Conservation (phyloP, 2,329 filamentous ascomycete species). For the Trichophyton simii region DNA sequence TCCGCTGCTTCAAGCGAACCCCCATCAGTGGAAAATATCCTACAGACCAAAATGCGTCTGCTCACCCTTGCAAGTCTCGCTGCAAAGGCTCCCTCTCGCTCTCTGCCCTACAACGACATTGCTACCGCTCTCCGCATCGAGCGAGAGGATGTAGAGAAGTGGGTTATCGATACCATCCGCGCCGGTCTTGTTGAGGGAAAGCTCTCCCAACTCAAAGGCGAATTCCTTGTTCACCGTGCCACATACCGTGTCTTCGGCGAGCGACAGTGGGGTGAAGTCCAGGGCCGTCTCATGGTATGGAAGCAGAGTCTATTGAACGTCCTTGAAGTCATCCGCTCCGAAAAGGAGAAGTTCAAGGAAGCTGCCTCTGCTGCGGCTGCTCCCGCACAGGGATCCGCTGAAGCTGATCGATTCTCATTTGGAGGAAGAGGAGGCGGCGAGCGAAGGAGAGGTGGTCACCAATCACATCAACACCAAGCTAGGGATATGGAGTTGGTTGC, state of each 20-base stretch:
- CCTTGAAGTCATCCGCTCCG: conserved; percentile 60
- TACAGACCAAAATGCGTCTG: conserved; percentile 92
- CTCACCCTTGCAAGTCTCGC: conserved; percentile 85
- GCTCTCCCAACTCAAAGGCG: conserved; percentile 80
- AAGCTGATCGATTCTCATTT: conserved; percentile 18
- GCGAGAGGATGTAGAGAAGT: conserved; percentile 79
- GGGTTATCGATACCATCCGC: conserved; percentile 97
- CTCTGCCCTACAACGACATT: conserved; percentile 79
- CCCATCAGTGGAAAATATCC: conserved; percentile 40
- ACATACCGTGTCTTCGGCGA: conserved; percentile 95
- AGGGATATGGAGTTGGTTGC: conserved; percentile 28
- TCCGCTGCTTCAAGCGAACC: neutral
- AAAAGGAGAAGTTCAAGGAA: conserved; percentile 70
- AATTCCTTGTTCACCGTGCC: conserved; percentile 90
- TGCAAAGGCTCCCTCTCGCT: conserved; percentile 67
- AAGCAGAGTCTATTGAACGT: conserved; percentile 68
- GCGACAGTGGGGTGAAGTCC: conserved; percentile 95
- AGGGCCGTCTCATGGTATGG: conserved; percentile 84
- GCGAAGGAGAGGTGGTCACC: conserved; percentile 23
- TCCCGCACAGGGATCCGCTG: conserved; percentile 17
- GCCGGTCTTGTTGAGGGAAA: conserved; percentile 93
- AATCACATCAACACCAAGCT: conserved; percentile 18
- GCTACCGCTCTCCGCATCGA: conserved; percentile 74
- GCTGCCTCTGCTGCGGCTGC: conserved; percentile 50
- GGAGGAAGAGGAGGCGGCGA: conserved; percentile 22